Percentiles rank a stretch among this genome's conserved stretches.
Conservation (phyloP, 495 filamentous ascomycete genomes). For the Hapsidospora chrysogenum region DNA sequence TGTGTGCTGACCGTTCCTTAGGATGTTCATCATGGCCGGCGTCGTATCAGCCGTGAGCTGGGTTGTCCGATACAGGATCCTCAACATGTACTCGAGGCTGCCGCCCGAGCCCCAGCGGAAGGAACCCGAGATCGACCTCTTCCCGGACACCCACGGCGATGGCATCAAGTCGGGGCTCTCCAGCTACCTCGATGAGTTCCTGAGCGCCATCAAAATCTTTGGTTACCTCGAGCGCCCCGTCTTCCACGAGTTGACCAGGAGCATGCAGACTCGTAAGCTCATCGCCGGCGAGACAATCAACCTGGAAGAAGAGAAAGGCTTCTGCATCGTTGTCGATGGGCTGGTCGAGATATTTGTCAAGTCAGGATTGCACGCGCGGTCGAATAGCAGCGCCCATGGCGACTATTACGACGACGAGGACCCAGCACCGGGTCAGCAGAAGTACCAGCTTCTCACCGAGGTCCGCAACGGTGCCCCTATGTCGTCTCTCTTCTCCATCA, state of each 20-base stretch:
- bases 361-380: slow-evolving; percentile 44
- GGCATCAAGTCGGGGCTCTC: slow-evolving; percentile 80
- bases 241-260: slow-evolving; percentile 91
- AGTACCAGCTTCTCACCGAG: slow-evolving; percentile 84
- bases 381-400: slow-evolving; percentile 9
- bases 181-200: slow-evolving; percentile 93
- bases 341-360: slow-evolving; percentile 97
- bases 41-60: slow-evolving; percentile 72
- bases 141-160: slow-evolving; percentile 80
- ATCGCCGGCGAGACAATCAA: slow-evolving; percentile 91
- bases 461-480: slow-evolving; percentile 97
- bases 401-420: slow-evolving; percentile 41
- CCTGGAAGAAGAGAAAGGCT: slow-evolving; percentile 93
- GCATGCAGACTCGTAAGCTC: slow-evolving; percentile 93
- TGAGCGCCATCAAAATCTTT: slow-evolving; percentile 98
- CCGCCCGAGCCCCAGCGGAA: slow-evolving; percentile 91
- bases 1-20: slow-evolving; percentile 4
- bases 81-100: slow-evolving; percentile 89
- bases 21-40: slow-evolving; percentile 56
- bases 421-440: slow-evolving; percentile 43
- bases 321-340: slow-evolving; percentile 93
- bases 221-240: slow-evolving; percentile 92
- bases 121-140: slow-evolving; percentile 86
- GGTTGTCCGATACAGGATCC: slow-evolving; percentile 82
- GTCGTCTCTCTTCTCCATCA: slow-evolving; percentile 94